Evolutionary conservation across 306 rosid species (phyloP).

Genomic region (Trifolium dubium): DNA sequence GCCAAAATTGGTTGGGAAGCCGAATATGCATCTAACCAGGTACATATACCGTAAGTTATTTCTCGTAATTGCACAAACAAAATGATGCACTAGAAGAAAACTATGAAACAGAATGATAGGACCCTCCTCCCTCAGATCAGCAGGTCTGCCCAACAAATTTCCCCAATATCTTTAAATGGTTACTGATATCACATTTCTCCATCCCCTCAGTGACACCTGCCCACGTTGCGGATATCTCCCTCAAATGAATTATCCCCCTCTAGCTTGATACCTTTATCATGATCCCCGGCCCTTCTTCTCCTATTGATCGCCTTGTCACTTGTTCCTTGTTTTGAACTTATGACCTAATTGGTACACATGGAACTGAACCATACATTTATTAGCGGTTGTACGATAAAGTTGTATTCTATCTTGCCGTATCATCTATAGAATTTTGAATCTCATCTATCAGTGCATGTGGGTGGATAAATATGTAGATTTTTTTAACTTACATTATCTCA

Average conservation of each 20-base stretch:
- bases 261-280: background rate
- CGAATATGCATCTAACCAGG: conserved; percentile 93
- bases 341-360: background rate
- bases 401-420: conserved; percentile 6
- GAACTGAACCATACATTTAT: background rate
- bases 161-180: background rate
- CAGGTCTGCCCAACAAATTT: background rate
- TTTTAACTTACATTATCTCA: conserved; percentile 26
- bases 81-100: background rate
- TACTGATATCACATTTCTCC: background rate
- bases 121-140: background rate
- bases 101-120: background rate
- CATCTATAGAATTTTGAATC: conserved; percentile 1
- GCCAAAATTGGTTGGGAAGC: conserved; percentile 87
- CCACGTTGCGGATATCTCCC: too few species aligned
- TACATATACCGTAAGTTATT: conserved; percentile 42
- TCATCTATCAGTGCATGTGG: background rate
- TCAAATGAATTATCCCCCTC: background rate
- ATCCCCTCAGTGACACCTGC: background rate
- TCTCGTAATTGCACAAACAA: conserved; percentile 8
- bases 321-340: conserved; percentile 20
- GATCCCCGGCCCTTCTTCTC: background rate
- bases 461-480: background rate
- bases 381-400: conserved; percentile 7
- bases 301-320: background rate